phyloP scores from a whole-genome alignment of 352 stramenopile species.

The Pythium apleroticum region DNA sequence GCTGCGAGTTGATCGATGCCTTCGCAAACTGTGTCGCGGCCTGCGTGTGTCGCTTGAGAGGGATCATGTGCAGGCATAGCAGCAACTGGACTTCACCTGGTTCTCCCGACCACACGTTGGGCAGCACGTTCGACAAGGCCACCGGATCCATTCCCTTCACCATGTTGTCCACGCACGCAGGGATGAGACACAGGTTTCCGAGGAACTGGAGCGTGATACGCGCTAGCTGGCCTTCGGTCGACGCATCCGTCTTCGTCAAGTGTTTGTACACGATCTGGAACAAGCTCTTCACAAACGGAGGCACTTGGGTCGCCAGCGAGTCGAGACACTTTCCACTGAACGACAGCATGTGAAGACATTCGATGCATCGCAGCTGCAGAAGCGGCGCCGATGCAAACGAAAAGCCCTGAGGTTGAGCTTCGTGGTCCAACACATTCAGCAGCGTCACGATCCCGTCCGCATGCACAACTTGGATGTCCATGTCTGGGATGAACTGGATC shows the following conservation, averaged over 20 bases:
- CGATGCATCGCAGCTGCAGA: constrained; percentile 81
- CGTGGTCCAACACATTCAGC: constrained; percentile 78
- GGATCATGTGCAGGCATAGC: constrained; percentile 87
- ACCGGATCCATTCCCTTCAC: constrained; percentile 86
- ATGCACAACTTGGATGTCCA: constrained; percentile 81
- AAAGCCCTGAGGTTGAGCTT: constrained; percentile 76
- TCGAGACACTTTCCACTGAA: constrained; percentile 85
- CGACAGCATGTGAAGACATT: constrained; percentile 86
- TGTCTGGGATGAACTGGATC: constrained; percentile 80
- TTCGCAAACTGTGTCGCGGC: constrained; percentile 85
- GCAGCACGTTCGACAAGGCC: constrained; percentile 65
- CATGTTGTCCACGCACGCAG: constrained; percentile 84
- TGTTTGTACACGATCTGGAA: constrained; percentile 88
- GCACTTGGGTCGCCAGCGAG: constrained; percentile 66
- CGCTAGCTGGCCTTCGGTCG: constrained; percentile 77
- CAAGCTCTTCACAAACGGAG: constrained; percentile 81
- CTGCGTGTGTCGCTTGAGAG: constrained; percentile 84
- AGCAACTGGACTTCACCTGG: constrained; percentile 82
- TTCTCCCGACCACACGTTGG: constrained; percentile 76
- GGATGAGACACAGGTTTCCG: constrained; percentile 83
- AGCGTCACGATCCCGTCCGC: constrained; percentile 71
- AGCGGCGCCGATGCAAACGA: constrained; percentile 74
- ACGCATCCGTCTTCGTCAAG: constrained; percentile 70
- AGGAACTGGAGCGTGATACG: constrained; percentile 80
- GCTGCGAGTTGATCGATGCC: constrained; percentile 70